These are phyloP conservation scores for Phytophthora gonapodyides DNA, from an alignment of 352 stramenopile species.

Conservation along the genomic window DNA sequence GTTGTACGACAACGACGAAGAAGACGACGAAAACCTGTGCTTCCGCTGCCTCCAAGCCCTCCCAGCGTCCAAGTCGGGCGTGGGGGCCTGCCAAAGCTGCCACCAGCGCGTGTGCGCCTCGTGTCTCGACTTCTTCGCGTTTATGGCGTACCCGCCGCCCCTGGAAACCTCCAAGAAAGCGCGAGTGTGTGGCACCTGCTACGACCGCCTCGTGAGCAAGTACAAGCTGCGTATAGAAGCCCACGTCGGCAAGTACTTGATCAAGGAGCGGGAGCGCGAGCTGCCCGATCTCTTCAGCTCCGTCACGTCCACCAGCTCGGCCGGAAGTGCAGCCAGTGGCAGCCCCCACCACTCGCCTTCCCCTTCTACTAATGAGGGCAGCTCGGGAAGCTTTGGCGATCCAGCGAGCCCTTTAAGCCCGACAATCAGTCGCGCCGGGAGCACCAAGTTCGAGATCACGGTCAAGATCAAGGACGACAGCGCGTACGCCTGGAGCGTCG, in stretches of 20 bases:
- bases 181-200: conserved; percentile 71
- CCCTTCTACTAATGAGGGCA: conserved; percentile 16
- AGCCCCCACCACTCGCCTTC: conserved; percentile 9
- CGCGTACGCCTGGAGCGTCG: conserved; percentile 64
- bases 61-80: conserved; percentile 20
- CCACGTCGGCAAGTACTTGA: conserved; percentile 74
- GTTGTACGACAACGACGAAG: conserved; percentile 45
- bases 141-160: conserved; percentile 71
- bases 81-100: conserved; percentile 56
- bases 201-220: conserved; percentile 59
- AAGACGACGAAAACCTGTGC: conserved; percentile 63
- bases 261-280: conserved; percentile 49
- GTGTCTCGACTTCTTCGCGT: conserved; percentile 66
- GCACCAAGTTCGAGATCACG: conserved; percentile 59
- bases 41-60: conserved; percentile 64
- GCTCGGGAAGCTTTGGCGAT: conserved; percentile 6
- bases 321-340: conserved; percentile 8
- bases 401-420: conserved; percentile 13
- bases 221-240: conserved; percentile 73
- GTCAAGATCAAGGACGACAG: conserved; percentile 64
- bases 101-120: conserved; percentile 65
- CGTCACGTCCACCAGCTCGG: conserved; percentile 11
- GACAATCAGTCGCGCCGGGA: conserved; percentile 18
- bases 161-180: conserved; percentile 65
- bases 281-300: conserved; percentile 30